Base-by-base conservation (phyloP, 768 basidiomycete genomes). In the Pholiota microspora region DNA sequence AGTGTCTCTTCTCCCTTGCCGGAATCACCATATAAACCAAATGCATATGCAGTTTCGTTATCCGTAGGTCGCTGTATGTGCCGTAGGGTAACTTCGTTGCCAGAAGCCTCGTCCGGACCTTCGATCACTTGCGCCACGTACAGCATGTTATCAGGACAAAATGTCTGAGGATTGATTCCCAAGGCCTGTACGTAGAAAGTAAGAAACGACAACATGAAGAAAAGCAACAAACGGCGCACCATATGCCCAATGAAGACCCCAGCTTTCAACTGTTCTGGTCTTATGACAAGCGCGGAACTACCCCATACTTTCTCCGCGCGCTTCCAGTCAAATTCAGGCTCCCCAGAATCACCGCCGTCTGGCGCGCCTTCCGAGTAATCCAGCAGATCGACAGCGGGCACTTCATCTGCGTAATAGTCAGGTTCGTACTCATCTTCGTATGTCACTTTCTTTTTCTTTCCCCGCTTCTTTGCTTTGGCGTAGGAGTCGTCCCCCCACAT, bases 141-240 rank as follows among this genome's bases (percentile, higher is more conserved):
- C 16, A 86, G 62, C 53, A 87, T 60, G 10, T 77, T 64, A 57
- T 86, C 88, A 0, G 88, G 88, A 4, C 84, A 78, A 49, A 76
- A 77, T 3, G 85, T 87, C 4, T 62, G 63, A 0, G 81, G 81
- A 59, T 86, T 80, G 47, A 89, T 76, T 0, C 73, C 82, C 2
- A 89, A 76, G 4, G 67, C 78, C 87, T 89, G 13, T 15, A n/a
- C 6, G 25, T 27, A 32, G 18, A 18, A 21, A 29, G 24, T 44
- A 27, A 8, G 38, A 13, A 32, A 25, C 24, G 16, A 50, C 10
- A 10, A 18, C 51, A 1, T 29, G 31, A 27, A 45, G 47, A 48
- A 24, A 25, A 40, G 7, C n/a, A 59, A 49, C n/a, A n/a, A 18
- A 40, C 56, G 16, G 53, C 71, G 31, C 49, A 81, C 83, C 76